Conservation (phyloP, 1,284 basidiomycete species). For the Hypsizygus ulmarius region DNA sequence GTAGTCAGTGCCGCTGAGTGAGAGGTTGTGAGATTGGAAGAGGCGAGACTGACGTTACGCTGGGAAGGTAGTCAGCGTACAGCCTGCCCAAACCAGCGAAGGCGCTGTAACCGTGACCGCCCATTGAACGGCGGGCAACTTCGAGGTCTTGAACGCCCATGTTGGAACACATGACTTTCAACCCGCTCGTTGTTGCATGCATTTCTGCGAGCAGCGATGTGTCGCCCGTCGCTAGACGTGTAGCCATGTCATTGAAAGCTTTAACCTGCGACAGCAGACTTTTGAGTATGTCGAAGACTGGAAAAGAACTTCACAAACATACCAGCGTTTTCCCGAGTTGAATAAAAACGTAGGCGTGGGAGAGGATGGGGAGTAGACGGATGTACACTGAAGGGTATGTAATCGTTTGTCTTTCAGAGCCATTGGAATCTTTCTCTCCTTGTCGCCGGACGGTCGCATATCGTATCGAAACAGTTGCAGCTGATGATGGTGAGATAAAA, state of each 20-base stretch:
- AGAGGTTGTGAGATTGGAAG: not conserved
- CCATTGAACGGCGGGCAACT: slow-evolving; percentile 67
- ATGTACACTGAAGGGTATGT: slow-evolving; percentile 69
- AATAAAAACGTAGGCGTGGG: slow-evolving; percentile 72
- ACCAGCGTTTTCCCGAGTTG: slow-evolving; percentile 63
- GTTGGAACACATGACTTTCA: slow-evolving; percentile 64
- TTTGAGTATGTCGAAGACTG: no score
- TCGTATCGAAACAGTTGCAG: slow-evolving; percentile 69
- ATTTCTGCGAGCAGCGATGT: slow-evolving; percentile 63
- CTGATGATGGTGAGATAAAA: slow-evolving; percentile 31
- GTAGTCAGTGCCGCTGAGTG: not conserved
- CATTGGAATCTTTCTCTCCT: slow-evolving; percentile 49
- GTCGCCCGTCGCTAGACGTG: slow-evolving; percentile 54
- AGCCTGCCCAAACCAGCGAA: slow-evolving; percentile 65
- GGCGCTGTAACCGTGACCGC: slow-evolving; percentile 75
- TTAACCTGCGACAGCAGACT: slow-evolving; percentile 35
- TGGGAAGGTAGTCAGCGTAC: slow-evolving; percentile 66
- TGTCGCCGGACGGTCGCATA: slow-evolving; percentile 76
- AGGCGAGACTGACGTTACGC: slow-evolving; percentile 53
- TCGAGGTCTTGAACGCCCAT: slow-evolving; percentile 61
- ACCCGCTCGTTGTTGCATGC: slow-evolving; percentile 68
- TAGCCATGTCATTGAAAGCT: slow-evolving; percentile 49
- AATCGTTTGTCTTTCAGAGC: slow-evolving; percentile 65
- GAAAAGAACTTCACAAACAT: slow-evolving; percentile 18
- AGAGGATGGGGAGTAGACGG: slow-evolving; percentile 68